Evolutionary conservation across 129 eudicot genomes (phyloP), one percentile per base, ranked within the genome.

Genomic region (Chrysanthemum makinoi): DNA sequence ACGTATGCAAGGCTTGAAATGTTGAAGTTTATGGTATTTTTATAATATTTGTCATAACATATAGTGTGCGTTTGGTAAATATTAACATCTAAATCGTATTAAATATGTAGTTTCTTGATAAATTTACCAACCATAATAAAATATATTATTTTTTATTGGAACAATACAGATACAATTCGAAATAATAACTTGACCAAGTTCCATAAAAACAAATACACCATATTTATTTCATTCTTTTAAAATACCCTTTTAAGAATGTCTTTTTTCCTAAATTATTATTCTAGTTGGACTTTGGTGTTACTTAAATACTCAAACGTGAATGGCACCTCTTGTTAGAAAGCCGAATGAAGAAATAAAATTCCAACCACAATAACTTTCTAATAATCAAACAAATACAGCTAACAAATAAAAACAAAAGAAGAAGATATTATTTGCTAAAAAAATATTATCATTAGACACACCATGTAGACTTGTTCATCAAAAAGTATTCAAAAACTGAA

Each of bases 401-500:
- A 17, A 33, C 55, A 22, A 54, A 64, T 64, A 13, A 64, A 47
- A 62, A 15, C 39, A 59, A 58, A 71, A 58, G 0, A 22, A 30
- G 9, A 14, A 44, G 12, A 69, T 4, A 39, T 10, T 54, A 12
- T 10, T 48, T 2, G 44, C 44, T 35, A 35, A 35, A 35, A 35
- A 5, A 5, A 16, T 55, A 11, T 13, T 56, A 43, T 75, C n/a
- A 10, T 26, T 43, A 22, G 26, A n/a, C 56, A 62, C 70, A 39
- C 66, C 59, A 66, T 11, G 50, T 33, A 66, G 74, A 66, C 68
- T 67, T 75, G 8, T 64, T 64, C 44, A 30, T 19, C 6, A 54
- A 24, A 48, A 18, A 54, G 13, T 67, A 50, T 15, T 62, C 59
- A 53, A 68, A 59, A 48, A 44, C 5, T 62, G 51, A 53, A 68